Evolutionary conservation across 73 alveolate species (phyloP).

Genomic region (Paramecium sexaurelia): DNA sequence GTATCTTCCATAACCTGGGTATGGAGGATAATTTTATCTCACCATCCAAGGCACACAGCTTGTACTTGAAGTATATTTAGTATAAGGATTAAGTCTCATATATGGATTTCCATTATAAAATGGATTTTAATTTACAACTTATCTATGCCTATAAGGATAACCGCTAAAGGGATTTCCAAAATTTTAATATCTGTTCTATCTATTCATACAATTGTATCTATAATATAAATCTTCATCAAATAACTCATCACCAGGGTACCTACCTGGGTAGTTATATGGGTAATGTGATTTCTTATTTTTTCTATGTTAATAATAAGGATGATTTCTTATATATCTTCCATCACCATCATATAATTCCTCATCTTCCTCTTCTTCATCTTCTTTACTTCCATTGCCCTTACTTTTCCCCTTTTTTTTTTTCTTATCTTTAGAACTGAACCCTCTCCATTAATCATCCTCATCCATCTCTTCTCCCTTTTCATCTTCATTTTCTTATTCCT

Average conservation of each 20-base stretch:
- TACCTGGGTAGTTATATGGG: background rate
- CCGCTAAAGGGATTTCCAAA: background rate
- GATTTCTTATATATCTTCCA: slow-evolving; percentile 41
- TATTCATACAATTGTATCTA: background rate
- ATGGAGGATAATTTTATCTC: background rate
- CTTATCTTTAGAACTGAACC: background rate
- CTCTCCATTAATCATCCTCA: slow-evolving; percentile 7
- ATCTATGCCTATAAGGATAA: slow-evolving; percentile 9
- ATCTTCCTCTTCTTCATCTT: background rate
- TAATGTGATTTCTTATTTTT: background rate
- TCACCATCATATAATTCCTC: slow-evolving; percentile 18
- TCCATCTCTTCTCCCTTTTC: background rate
- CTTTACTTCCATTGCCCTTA: background rate
- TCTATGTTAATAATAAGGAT: slow-evolving; percentile 29
- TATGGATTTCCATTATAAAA: background rate
- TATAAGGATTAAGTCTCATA: background rate
- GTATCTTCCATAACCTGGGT: background rate
- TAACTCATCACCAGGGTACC: background rate
- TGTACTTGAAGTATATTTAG: background rate
- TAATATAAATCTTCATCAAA: background rate
- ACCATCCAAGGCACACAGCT: background rate
- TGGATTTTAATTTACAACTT: background rate
- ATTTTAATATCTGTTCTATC: background rate
- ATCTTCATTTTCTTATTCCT: background rate
- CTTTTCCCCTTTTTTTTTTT: background rate